phyloP scores from a whole-genome alignment of 352 stramenopile genomes.

The Plasmopara muralis region DNA sequence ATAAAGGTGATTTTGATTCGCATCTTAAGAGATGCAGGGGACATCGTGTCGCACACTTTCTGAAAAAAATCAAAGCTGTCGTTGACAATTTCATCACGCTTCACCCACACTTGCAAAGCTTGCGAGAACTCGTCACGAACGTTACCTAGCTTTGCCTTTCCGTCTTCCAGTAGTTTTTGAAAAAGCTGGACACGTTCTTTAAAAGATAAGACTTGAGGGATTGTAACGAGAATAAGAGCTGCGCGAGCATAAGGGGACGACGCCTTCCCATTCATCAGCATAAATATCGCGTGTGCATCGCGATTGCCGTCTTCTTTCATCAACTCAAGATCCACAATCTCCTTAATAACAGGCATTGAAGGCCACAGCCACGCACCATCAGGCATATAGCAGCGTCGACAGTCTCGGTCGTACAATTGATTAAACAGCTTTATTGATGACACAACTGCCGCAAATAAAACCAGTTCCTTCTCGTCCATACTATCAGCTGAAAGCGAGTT shows the following conservation, averaged over 20 bases:
- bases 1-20: conserved; percentile 89
- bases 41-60: conserved; percentile 39
- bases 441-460: conserved; percentile 42
- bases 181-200: conserved; percentile 69
- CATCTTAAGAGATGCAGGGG: conserved; percentile 73
- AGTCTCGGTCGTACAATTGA: conserved; percentile 71
- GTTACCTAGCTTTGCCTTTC: conserved; percentile 40
- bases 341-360: conserved; percentile 53
- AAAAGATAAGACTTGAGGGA: conserved; percentile 80
- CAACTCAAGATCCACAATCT: conserved; percentile 55
- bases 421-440: conserved; percentile 75
- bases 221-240: conserved; percentile 56
- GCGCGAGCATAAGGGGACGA: conserved; percentile 32
- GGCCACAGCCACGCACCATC: conserved; percentile 63
- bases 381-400: conserved; percentile 37
- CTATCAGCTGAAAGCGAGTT: conserved; percentile 12
- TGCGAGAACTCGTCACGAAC: conserved; percentile 54
- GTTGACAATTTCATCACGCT: conserved; percentile 82
- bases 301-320: conserved; percentile 50
- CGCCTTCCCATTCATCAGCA: conserved; percentile 33
- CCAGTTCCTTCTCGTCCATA: conserved; percentile 23
- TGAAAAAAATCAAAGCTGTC: conserved; percentile 86
- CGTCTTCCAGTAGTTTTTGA: conserved; percentile 57
- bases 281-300: conserved; percentile 40
- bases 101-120: conserved; percentile 53